These are phyloP conservation scores for Dryas integrifolia DNA, from an alignment of 331 rosid genomes.

Conservation along the genomic window DNA sequence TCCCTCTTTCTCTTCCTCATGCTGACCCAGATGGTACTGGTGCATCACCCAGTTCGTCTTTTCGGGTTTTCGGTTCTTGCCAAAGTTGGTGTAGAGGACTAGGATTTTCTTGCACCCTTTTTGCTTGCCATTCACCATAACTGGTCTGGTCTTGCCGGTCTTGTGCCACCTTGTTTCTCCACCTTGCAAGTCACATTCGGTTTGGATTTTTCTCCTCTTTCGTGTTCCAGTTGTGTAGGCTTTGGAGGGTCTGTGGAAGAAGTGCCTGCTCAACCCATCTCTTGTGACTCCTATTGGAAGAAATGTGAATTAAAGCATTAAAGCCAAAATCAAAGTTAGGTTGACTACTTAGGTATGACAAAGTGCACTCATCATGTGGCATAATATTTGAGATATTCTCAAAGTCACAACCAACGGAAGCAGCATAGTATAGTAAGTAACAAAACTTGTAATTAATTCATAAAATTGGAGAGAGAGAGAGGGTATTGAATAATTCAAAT, in stretches of 20 bases:
- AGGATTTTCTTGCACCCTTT: conserved; percentile 95
- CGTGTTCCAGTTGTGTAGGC: conserved; percentile 97
- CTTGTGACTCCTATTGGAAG: conserved; percentile 69
- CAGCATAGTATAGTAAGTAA: conserved; percentile 10
- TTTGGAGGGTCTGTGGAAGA: conserved; percentile 95
- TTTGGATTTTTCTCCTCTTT: conserved; percentile 92
- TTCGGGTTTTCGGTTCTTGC: conserved; percentile 88
- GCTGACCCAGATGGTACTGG: conserved; percentile 84
- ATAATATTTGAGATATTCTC: conserved; percentile 4
- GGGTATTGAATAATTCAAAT: background rate
- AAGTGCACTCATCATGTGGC: conserved; percentile 13
- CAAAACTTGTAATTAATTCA: conserved; percentile 8
- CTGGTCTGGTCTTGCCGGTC: conserved; percentile 96
- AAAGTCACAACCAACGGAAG: conserved; percentile 28
- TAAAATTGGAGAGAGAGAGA: background rate
- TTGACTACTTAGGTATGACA: conserved; percentile 54
- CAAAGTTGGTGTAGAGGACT: conserved; percentile 88
- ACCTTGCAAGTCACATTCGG: conserved; percentile 64
- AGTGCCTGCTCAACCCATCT: conserved; percentile 92
- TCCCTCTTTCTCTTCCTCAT: conserved; percentile 93
- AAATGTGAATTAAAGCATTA: background rate
- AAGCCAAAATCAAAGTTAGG: conserved; percentile 47
- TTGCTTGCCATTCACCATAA: conserved; percentile 77
- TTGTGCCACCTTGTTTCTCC: conserved; percentile 99
- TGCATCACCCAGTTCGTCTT: conserved; percentile 99